Percentiles rank a stretch among this genome's conserved stretches.
These are phyloP conservation scores for Peronospora belbahrii DNA, from an alignment of 352 stramenopile genomes.

Conservation along the genomic window DNA sequence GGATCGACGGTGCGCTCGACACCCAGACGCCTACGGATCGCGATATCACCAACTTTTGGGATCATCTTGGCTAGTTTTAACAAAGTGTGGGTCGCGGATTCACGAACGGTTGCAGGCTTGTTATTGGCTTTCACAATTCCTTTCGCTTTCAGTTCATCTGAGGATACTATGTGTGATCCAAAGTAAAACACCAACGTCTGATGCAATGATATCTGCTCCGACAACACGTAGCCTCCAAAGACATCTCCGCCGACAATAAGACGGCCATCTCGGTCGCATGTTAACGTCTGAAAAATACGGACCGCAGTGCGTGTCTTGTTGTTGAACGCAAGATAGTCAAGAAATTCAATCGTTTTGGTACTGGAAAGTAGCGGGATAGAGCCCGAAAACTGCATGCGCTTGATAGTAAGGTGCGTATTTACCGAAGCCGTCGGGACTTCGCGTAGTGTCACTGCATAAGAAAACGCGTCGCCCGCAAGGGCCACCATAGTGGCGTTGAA, in stretches of 20 bases:
- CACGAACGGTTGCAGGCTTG: constrained; percentile 14
- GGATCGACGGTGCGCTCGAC: constrained; percentile 16
- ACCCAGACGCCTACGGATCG: constrained; percentile 23
- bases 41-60: constrained; percentile 28
- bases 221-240: constrained; percentile 22
- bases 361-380: constrained; percentile 24
- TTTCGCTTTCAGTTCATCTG: constrained; percentile 4
- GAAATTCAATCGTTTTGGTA: constrained; percentile 25
- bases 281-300: constrained; percentile 22
- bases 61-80: constrained; percentile 28
- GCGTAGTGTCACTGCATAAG: constrained; percentile 28
- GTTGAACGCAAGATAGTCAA: constrained; percentile 28
- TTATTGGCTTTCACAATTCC: constrained; percentile 18
- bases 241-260: constrained; percentile 23
- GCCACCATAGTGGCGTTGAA: constrained; percentile 36
- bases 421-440: constrained; percentile 14
- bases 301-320: constrained; percentile 17
- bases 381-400: constrained; percentile 23
- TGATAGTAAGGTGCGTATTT: constrained; percentile 21
- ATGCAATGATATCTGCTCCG: constrained; percentile 15
- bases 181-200: constrained; percentile 33
- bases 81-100: constrained; percentile 15
- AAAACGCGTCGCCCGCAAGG: constrained; percentile 26
- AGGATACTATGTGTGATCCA: constrained; percentile 8
- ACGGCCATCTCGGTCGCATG: constrained; percentile 13